Percentiles rank a stretch among this genome's conserved stretches.
phyloP scores from a whole-genome alignment of 2,329 filamentous ascomycete species.

The Westerdykella sp. region DNA sequence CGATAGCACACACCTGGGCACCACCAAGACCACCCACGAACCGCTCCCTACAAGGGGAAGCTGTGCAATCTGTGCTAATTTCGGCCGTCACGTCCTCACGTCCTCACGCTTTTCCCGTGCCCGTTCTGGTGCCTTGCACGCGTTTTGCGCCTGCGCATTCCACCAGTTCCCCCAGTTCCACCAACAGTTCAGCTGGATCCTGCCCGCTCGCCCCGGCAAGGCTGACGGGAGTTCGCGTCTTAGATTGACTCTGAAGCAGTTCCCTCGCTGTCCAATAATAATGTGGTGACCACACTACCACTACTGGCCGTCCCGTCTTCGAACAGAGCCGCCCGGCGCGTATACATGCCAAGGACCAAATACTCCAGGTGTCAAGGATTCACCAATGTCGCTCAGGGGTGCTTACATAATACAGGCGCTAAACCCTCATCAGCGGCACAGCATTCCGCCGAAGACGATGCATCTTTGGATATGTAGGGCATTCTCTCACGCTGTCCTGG shows the following conservation, averaged over 20 bases:
- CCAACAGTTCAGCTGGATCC: constrained; percentile 4
- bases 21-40: neutral
- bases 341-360: neutral
- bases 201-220: constrained; percentile 8
- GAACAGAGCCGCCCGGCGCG: constrained; percentile 17
- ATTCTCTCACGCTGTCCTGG: too few species aligned
- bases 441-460: neutral
- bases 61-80: too few species aligned
- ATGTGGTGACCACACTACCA: too few species aligned
- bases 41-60: too few species aligned
- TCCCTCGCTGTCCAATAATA: constrained; percentile 17
- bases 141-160: too few species aligned
- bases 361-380: too few species aligned
- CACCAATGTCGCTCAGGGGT: constrained; percentile 21
- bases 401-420: constrained; percentile 16
- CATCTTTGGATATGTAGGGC: too few species aligned
- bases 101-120: too few species aligned
- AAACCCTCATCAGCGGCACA: constrained; percentile 13
- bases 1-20: constrained; percentile 3
- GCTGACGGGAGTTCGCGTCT: constrained; percentile 1
- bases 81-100: too few species aligned
- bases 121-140: too few species aligned
- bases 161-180: constrained; percentile 1
- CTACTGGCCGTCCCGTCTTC: too few species aligned
- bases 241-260: constrained; percentile 12